A percentile compares a stretch with the other conserved stretches of the same genome.
Conservation (phyloP, 1,284 basidiomycete species). For the Xanthoconium separans region DNA sequence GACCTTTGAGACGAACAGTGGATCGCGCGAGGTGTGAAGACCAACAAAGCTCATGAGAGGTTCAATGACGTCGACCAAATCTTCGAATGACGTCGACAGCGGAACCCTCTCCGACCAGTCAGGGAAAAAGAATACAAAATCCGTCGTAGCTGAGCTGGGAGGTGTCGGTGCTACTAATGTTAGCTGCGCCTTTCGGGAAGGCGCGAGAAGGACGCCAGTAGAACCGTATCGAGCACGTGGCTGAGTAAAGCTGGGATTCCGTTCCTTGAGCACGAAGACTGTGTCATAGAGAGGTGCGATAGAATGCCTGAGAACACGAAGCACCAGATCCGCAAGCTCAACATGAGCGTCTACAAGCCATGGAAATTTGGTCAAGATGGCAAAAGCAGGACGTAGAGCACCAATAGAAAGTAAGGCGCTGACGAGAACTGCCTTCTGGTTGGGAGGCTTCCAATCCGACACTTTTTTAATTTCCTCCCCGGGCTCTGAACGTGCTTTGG, state of each 20-base stretch:
- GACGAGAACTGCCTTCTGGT: conserved; percentile 83
- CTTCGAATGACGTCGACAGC: conserved; percentile 59
- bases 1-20: conserved; percentile 61
- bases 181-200: conserved; percentile 57
- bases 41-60: conserved; percentile 77
- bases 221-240: conserved; percentile 62
- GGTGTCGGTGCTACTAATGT: conserved; percentile 76
- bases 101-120: conserved; percentile 77
- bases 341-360: conserved; percentile 84
- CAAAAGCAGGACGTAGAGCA: conserved; percentile 73
- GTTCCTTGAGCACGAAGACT: conserved; percentile 49
- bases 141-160: conserved; percentile 64
- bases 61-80: conserved; percentile 71
- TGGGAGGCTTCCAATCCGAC: conserved; percentile 51
- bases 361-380: conserved; percentile 80
- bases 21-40: conserved; percentile 72
- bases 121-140: conserved; percentile 89
- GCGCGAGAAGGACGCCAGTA: conserved; percentile 49
- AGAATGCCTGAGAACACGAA: conserved; percentile 71
- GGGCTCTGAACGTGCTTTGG: conserved; percentile 37
- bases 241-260: conserved; percentile 57
- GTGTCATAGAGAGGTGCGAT: conserved; percentile 69
- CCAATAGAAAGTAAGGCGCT: conserved; percentile 86
- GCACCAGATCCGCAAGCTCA: conserved; percentile 81
- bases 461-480: conserved; percentile 45